Conservation (phyloP, 495 filamentous ascomycete species). For the Aspergillus ostianus region DNA sequence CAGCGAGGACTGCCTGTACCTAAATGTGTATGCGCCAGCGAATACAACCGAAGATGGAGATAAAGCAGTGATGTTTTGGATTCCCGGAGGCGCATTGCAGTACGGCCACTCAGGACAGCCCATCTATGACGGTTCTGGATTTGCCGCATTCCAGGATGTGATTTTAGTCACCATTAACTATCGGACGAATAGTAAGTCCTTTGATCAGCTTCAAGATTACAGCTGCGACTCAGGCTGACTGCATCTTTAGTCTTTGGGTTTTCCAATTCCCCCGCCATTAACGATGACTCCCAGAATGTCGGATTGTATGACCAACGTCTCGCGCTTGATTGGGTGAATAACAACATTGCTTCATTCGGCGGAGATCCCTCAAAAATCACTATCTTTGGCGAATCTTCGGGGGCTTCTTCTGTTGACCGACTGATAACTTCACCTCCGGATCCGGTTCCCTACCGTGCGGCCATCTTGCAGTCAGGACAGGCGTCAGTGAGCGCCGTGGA, state of each 20-base stretch:
- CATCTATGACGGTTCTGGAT: not conserved
- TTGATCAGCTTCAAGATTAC: not conserved
- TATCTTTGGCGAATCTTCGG: not conserved
- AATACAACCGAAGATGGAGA: not conserved
- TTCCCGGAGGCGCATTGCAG: not conserved
- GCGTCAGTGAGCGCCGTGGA: not conserved
- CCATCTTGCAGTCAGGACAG: not conserved
- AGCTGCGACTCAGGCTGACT: not conserved
- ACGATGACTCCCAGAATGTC: not conserved
- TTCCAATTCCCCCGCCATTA: not conserved
- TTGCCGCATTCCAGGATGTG: not conserved
- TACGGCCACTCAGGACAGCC: not conserved
- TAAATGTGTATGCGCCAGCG: not conserved
- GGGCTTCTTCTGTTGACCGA: not conserved
- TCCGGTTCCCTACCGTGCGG: not conserved
- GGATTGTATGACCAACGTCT: not conserved
- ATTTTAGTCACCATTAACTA: not conserved
- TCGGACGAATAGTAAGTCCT: not conserved
- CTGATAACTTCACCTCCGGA: not conserved
- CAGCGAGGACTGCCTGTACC: not conserved
- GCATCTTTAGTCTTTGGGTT: not conserved
- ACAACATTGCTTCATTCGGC: not conserved
- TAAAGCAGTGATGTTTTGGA: not conserved
- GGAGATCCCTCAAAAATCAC: not conserved
- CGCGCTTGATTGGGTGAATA: not conserved